These are phyloP conservation scores for Tubosaeta brunneosetosa DNA, from an alignment of 768 basidiomycete genomes.

Conservation along the genomic window DNA sequence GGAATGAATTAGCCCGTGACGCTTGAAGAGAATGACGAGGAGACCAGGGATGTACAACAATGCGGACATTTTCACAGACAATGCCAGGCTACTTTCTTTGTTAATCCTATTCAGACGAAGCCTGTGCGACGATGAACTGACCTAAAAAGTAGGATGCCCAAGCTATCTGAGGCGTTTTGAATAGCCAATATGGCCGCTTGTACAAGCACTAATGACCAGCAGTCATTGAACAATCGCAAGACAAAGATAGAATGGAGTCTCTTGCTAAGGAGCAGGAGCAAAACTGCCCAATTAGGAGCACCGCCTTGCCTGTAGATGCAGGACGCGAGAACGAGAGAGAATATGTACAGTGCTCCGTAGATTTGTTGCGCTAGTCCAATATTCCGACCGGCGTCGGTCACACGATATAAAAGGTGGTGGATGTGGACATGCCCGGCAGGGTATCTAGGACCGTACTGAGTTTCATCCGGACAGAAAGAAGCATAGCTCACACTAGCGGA, in stretches of 20 bases:
- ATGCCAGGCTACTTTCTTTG: slow-evolving; percentile 36
- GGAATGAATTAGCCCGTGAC: slow-evolving; percentile 53
- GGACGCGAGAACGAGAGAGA: slow-evolving; percentile 59
- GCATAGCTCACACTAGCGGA: slow-evolving; percentile 69
- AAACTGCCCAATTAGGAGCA: slow-evolving; percentile 66
- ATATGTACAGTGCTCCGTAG: slow-evolving; percentile 70
- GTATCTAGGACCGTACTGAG: slow-evolving; percentile 53
- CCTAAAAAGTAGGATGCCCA: slow-evolving; percentile 72
- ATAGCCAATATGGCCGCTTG: slow-evolving; percentile 66
- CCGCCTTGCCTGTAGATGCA: slow-evolving; percentile 61
- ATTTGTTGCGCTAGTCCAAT: slow-evolving; percentile 69
- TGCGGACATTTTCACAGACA: slow-evolving; percentile 95
- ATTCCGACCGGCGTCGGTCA: slow-evolving; percentile 60
- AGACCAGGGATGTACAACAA: slow-evolving; percentile 88
- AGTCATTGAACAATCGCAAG: slow-evolving; percentile 92
- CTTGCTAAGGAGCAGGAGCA: slow-evolving; percentile 83
- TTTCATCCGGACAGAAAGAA: background rate
- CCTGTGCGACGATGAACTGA: slow-evolving; percentile 30
- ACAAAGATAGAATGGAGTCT: slow-evolving; percentile 91
- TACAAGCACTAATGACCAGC: slow-evolving; percentile 70
- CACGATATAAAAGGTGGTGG: slow-evolving; percentile 61
- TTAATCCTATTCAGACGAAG: background rate
- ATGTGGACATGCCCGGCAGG: slow-evolving; percentile 91
- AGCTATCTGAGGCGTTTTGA: slow-evolving; percentile 52
- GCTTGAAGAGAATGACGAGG: slow-evolving; percentile 75